Percentiles rank a stretch among this genome's conserved stretches.
These are phyloP conservation scores for Talaromyces wortmannii DNA, from an alignment of 495 filamentous ascomycete genomes.

Conservation along the genomic window DNA sequence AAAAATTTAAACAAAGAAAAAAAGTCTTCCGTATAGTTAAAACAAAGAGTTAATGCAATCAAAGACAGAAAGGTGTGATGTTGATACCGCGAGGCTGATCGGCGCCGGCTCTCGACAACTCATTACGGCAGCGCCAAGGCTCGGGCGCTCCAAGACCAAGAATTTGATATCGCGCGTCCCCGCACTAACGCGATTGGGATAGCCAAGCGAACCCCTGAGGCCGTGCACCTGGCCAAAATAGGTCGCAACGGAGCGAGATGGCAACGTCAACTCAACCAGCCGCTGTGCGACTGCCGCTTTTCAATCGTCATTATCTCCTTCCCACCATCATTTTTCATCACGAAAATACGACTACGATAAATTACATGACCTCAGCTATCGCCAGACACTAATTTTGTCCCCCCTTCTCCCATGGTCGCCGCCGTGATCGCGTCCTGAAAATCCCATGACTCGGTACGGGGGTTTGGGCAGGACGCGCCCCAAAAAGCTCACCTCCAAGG, in stretches of 20 bases:
- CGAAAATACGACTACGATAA: conserved; percentile 48
- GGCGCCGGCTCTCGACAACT: too few species aligned
- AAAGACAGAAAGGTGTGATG: too few species aligned
- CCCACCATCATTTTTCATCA: conserved; percentile 41
- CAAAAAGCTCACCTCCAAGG: conserved; percentile 88
- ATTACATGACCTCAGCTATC: conserved; percentile 47
- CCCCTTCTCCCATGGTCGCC: conserved; percentile 35
- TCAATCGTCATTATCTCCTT: conserved; percentile 53
- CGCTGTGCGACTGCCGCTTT: conserved; percentile 31
- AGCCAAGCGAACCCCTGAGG: conserved; percentile 44
- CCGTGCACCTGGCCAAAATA: conserved; percentile 41
- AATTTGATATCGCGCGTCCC: conserved; percentile 43
- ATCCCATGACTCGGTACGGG: conserved; percentile 60
- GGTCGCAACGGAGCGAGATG: conserved; percentile 34
- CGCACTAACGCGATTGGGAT: conserved; percentile 37
- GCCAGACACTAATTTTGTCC: conserved; percentile 35
- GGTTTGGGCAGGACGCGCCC: conserved; percentile 56
- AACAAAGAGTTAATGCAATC: too few species aligned
- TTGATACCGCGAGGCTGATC: too few species aligned
- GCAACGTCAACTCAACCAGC: conserved; percentile 63
- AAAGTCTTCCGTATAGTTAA: too few species aligned
- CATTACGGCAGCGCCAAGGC: neutral
- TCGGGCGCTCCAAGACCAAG: neutral
- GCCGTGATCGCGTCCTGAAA: conserved; percentile 44
- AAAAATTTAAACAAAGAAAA: too few species aligned